These are phyloP conservation scores for Rhizomucor pusillus DNA, from an alignment of 371 early-diverging fungal species.

Conservation along the genomic window DNA sequence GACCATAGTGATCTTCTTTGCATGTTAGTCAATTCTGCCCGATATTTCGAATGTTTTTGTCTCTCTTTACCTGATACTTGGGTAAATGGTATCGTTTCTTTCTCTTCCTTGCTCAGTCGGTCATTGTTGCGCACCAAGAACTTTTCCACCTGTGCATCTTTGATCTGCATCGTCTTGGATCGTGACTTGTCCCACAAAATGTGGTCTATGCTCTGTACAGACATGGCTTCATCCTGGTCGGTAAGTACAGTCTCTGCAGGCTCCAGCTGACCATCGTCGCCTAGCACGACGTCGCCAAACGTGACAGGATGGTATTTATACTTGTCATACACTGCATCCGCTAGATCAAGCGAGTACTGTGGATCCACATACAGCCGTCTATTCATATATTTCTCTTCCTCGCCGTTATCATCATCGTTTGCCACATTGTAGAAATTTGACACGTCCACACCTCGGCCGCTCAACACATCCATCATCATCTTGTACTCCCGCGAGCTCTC, in stretches of 20 bases:
- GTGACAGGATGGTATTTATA: constrained; percentile 80
- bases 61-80: constrained; percentile 22
- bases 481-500: constrained; percentile 57
- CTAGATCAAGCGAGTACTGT: constrained; percentile 17
- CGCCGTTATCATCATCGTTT: neutral
- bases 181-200: constrained; percentile 41
- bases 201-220: constrained; percentile 71
- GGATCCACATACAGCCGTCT: constrained; percentile 3
- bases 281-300: constrained; percentile 61
- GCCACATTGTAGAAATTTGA: too few species aligned
- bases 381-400: constrained; percentile 4
- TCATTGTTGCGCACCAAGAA: constrained; percentile 38
- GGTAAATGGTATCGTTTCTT: constrained; percentile 10
- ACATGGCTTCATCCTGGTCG: constrained; percentile 42
- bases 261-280: constrained; percentile 33
- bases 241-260: constrained; percentile 68
- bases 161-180: neutral
- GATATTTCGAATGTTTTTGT: too few species aligned
- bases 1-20: constrained; percentile 22
- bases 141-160: constrained; percentile 25
- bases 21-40: neutral
- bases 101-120: constrained; percentile 11
- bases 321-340: constrained; percentile 55
- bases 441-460: constrained; percentile 50
- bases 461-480: constrained; percentile 67